phyloP scores from a whole-genome alignment of 176 grass and related monocot genomes.

The Hyparrhenia diplandra region DNA sequence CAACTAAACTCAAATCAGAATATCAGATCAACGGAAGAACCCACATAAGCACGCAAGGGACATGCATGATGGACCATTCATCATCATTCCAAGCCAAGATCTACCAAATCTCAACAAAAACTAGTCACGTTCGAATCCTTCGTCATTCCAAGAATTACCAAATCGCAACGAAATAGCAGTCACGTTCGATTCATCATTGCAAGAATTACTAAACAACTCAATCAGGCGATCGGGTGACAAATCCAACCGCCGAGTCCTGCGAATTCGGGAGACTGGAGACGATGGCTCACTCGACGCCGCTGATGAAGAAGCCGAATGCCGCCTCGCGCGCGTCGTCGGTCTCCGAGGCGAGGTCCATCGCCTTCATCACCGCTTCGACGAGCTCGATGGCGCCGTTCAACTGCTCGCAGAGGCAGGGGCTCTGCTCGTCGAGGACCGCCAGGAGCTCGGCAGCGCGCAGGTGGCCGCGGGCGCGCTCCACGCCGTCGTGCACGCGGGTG shows the following conservation, averaged over 20 bases:
- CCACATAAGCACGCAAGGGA: no score
- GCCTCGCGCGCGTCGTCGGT: background rate
- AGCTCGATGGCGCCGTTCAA: background rate
- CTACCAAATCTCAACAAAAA: no score
- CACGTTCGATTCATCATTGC: background rate
- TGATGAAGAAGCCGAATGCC: background rate
- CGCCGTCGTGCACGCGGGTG: background rate
- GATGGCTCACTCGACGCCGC: background rate
- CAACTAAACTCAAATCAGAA: no score
- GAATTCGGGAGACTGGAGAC: background rate
- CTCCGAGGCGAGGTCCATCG: background rate
- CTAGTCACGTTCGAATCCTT: no score
- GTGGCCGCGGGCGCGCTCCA: conserved; percentile 20
- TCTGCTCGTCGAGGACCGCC: background rate
- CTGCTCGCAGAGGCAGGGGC: no score
- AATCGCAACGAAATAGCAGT: background rate
- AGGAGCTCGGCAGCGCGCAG: background rate
- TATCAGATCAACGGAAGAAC: no score
- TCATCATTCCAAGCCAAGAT: no score
- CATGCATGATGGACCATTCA: no score
- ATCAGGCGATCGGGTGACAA: background rate
- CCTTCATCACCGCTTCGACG: background rate
- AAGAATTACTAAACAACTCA: background rate
- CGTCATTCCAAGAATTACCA: no score
- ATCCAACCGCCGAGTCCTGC: background rate